phyloP scores from a whole-genome alignment of 768 basidiomycete genomes.

The Pleurotus ostreatus region DNA sequence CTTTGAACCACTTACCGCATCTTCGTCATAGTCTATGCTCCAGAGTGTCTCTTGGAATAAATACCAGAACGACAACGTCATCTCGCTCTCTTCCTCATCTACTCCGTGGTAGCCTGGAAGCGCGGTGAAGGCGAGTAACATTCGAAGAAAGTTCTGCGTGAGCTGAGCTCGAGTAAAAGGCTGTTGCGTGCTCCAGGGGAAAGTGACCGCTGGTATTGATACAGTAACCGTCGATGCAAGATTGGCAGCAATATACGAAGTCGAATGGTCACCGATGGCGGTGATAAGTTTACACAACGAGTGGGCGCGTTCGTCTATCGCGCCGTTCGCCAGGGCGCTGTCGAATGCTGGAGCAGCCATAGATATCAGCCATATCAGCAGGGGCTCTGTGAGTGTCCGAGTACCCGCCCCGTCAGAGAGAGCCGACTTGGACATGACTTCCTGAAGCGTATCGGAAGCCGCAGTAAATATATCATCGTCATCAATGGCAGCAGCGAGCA shows the following conservation, averaged over 20 bases:
- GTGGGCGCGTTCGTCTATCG: conserved; percentile 54
- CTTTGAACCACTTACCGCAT: conserved; percentile 24
- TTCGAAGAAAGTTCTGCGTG: conserved; percentile 65
- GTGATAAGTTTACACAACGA: conserved; percentile 79
- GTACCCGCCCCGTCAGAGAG: conserved; percentile 68
- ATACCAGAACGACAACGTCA: conserved; percentile 88
- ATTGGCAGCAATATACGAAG: conserved; percentile 67
- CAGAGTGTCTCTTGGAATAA: conserved; percentile 85
- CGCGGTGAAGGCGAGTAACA: conserved; percentile 72
- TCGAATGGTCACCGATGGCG: conserved; percentile 84
- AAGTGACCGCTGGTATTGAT: conserved; percentile 16
- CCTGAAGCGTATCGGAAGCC: conserved; percentile 69
- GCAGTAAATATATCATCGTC: conserved; percentile 49
- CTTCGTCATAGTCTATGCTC: conserved; percentile 45
- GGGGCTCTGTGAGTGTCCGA: conserved; percentile 75
- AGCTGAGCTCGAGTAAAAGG: conserved; percentile 42
- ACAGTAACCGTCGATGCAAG: conserved; percentile 47
- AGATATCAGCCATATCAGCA: conserved; percentile 73
- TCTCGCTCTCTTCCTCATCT: conserved; percentile 87
- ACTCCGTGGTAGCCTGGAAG: conserved; percentile 70
- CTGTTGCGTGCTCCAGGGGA: conserved; percentile 12
- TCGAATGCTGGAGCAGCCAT: conserved; percentile 47
- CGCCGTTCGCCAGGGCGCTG: conserved; percentile 29
- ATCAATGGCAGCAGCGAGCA: conserved; percentile 36
- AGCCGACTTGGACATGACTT: conserved; percentile 72